A percentile compares a stretch with the other conserved stretches of the same genome.
These are phyloP conservation scores for Cladophialophora chaetospira DNA, from an alignment of 2,329 filamentous ascomycete genomes.

Conservation along the genomic window DNA sequence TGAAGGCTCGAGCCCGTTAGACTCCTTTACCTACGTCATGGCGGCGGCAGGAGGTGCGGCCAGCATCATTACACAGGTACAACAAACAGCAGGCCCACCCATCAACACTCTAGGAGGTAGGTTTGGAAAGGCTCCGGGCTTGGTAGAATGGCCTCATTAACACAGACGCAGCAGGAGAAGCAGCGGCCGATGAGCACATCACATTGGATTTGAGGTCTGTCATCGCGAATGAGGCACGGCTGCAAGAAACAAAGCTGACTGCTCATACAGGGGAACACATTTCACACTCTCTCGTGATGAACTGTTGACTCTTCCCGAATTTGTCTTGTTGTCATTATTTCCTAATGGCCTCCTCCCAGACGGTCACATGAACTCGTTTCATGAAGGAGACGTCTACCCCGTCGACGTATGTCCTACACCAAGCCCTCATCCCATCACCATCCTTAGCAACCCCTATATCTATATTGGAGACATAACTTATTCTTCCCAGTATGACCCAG, in stretches of 20 bases:
- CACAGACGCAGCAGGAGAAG: slow-evolving; percentile 28
- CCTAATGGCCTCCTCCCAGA: slow-evolving; percentile 98
- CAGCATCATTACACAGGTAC: slow-evolving; percentile 99
- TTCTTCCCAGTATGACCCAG: slow-evolving; percentile 82
- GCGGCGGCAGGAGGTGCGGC: slow-evolving; percentile 93
- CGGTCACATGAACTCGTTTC: slow-evolving; percentile 89
- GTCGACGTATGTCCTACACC: slow-evolving; percentile 77
- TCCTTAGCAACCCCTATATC: slow-evolving; percentile 33
- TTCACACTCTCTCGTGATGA: slow-evolving; percentile 96
- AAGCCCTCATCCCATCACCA: slow-evolving; percentile 31
- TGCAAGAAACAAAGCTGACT: slow-evolving; percentile 14
- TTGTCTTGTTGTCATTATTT: slow-evolving; percentile 95
- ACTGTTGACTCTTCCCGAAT: slow-evolving; percentile 91
- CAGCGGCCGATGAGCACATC: slow-evolving; percentile 34
- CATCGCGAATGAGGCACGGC: background rate
- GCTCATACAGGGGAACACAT: slow-evolving; percentile 71
- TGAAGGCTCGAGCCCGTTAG: slow-evolving; percentile 88
- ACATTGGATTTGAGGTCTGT: slow-evolving; percentile 34
- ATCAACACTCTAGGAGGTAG: slow-evolving; percentile 86
- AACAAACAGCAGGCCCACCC: slow-evolving; percentile 82
- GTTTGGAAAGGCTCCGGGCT: slow-evolving; percentile 32
- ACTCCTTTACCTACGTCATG: slow-evolving; percentile 96
- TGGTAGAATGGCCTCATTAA: slow-evolving; percentile 8
- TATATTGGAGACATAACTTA: slow-evolving; percentile 55
- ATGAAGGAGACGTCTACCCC: slow-evolving; percentile 91